Evolutionary conservation across 2,329 filamentous ascomycete genomes (phyloP), one percentile per base, ranked within the genome.

Genomic region (Grosmannia huntii): DNA sequence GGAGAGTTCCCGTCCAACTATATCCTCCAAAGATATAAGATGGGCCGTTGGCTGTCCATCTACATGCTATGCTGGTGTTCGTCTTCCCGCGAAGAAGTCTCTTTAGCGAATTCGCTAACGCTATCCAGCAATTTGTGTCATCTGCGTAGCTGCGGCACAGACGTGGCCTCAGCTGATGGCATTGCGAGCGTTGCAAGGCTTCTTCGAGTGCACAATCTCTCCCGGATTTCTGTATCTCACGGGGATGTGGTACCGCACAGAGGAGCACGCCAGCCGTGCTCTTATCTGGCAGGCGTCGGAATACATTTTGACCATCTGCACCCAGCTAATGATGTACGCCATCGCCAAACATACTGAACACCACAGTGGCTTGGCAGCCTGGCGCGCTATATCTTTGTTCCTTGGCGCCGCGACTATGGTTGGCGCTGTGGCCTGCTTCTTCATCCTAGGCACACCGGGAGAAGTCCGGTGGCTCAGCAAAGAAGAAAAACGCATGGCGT

Each of bases 191-290:
- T 64, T 73, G 1, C 70, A 73, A 61, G 70, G 71, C 1, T 11
- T 70, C 5, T 72, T 72, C 27, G 70, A 71, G 62, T 70, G 71
- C 59, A 71, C 67, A 60, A 72, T 73, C 27, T 70, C 68, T 1
- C 70, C 70, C 2, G 70, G 71, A 0, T 73, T 72, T 58, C 69
- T 72, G 52, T 65, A 72, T 27, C 66, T 73, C 23, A 65, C 72
- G 10, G 70, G 70, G 25, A 65, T 61, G 28, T 71, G 68, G 69
- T 72, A 72, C 60, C 71, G 67, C 19, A 72, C 70, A 4, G 65
- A 68, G 16, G 71, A 72, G 64, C 70, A 72, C 54, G 64, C 69
- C 1, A 70, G 66, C 1, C 64, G 70, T 5, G 66, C 69, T 0
- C 66, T 71, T 11, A 66, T 70, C 31, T 71, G 70, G 61, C 69